Evolutionary conservation across 208 protist species (phyloP).

Genomic region (Borovskyia barvae): DNA sequence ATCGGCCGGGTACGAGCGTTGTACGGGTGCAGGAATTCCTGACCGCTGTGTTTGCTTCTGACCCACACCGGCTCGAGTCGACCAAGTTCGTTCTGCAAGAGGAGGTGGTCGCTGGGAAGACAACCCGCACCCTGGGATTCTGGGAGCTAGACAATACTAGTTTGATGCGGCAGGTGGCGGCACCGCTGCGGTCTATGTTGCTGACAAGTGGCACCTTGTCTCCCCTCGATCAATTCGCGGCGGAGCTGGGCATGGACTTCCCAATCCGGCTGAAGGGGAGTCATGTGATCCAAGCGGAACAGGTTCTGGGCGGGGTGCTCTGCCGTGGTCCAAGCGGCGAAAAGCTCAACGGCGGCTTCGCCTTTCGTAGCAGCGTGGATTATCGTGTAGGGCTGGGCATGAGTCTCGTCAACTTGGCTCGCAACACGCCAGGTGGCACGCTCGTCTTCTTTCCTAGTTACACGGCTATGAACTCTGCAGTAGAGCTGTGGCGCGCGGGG

Average conservation of each 20-base stretch:
- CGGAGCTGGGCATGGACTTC: conserved; percentile 90
- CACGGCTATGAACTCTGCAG: conserved; percentile 63
- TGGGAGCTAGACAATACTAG: conserved; percentile 92
- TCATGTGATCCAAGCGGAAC: conserved; percentile 90
- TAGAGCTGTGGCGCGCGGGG: conserved; percentile 74
- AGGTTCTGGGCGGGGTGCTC: conserved; percentile 68
- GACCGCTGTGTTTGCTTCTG: conserved; percentile 46
- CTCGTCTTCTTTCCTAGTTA: conserved; percentile 98
- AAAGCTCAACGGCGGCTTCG: conserved; percentile 83
- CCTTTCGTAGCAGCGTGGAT: conserved; percentile 64
- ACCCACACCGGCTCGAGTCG: conserved; percentile 23
- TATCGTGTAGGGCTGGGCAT: conserved; percentile 83
- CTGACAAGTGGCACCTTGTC: conserved; percentile 97
- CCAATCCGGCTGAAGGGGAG: conserved; percentile 74
- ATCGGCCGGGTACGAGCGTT: conserved; percentile 52
- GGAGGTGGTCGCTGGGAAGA: conserved; percentile 8
- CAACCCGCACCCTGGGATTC: conserved; percentile 71
- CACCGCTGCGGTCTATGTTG: conserved; percentile 62
- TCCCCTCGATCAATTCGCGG: conserved; percentile 92
- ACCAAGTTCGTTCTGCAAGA: conserved; percentile 71
- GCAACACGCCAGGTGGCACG: conserved; percentile 92
- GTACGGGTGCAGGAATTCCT: conserved; percentile 80
- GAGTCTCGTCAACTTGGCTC: conserved; percentile 83
- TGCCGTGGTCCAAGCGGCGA: conserved; percentile 68
- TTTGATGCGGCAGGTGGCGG: conserved; percentile 68